Percentiles rank a stretch among this genome's conserved stretches.
Conservation (phyloP, 148 eudicot species). For the Rhododendron griersonianum region DNA sequence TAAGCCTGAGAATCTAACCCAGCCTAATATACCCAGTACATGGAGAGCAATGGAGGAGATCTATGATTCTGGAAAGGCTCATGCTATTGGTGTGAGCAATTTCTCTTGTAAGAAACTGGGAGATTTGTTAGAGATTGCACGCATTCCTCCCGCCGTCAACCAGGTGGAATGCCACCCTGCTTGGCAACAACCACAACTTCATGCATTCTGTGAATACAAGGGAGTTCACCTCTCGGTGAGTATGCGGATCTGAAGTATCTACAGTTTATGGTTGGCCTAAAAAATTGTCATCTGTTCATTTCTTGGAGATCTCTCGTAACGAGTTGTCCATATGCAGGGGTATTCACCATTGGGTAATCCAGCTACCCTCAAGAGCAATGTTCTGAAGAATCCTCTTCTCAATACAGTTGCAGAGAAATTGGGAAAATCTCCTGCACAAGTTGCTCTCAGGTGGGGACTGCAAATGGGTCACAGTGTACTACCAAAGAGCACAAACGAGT, state of each 20-base stretch:
- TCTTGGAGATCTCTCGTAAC: not conserved
- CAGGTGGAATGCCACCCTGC: conserved; percentile 75
- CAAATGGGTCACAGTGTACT: conserved; percentile 84
- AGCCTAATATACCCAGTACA: conserved; percentile 47
- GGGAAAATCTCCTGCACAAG: conserved; percentile 81
- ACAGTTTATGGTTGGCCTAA: not conserved
- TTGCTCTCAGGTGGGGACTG: conserved; percentile 82
- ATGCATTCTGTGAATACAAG: conserved; percentile 49
- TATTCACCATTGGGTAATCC: conserved; percentile 75
- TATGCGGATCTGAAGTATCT: not conserved
- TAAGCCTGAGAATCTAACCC: conserved; percentile 41
- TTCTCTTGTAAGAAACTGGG: conserved; percentile 57
- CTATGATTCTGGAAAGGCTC: conserved; percentile 52
- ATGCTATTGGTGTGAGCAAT: conserved; percentile 75
- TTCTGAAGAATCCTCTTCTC: conserved; percentile 56
- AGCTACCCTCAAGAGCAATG: conserved; percentile 45
- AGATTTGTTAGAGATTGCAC: conserved; percentile 48
- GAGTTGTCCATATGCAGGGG: conserved; percentile 31
- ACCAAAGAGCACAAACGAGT: conserved; percentile 66
- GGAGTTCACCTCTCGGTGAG: conserved; percentile 69
- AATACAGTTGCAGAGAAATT: conserved; percentile 50
- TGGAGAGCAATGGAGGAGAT: conserved; percentile 73
- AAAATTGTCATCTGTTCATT: not conserved
- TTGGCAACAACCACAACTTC: conserved; percentile 62
- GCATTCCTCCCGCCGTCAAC: conserved; percentile 67